Evolutionary conservation across 768 basidiomycete genomes (phyloP), one percentile per base, ranked within the genome.

Genomic region (Lactarius akahatsu): DNA sequence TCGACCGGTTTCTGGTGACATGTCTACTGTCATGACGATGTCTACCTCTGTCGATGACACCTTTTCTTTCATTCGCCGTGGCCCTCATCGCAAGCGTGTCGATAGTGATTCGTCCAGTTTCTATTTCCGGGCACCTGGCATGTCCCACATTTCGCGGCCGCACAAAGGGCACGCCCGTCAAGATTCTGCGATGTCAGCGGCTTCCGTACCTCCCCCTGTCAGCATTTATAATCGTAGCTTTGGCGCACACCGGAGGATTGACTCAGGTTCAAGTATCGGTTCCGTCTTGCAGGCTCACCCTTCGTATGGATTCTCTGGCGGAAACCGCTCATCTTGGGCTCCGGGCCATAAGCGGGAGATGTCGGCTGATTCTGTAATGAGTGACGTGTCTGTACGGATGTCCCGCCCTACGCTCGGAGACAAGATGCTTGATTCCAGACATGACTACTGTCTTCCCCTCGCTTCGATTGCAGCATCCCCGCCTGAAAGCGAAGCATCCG

Each of bases 91-190:
- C 38, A 78, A 74, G 52, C 83, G 90, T 11, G 85, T 90, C 15
- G 90, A 89, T 34, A 91, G 89, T 62, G 90, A 92, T 70, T 83
- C 86, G 0, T 91, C 90, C 0, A 91, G 87, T 73, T 91, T 91
- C 77, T 91, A 89, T 71, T 89, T 89, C 83, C 81, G 78, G 36
- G 77, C 84, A 0, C 78, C 81, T 2, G 65, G 69, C 9, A 59
- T 71, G 1, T 70, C 77, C 0, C 66, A 72, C 7, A 47, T 69
- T 38, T 11, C 54, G 7, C 75, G 76, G 66, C 78, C 80, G 0
- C 77, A 78, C 66, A 76, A 73, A 47, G 81, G 81, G 1, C 86
- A 89, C 69, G 80, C 83, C 36, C 83, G 83, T 23, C 83, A 83
- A n/a, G 87, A 88, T 32, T 90, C 78, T 11, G 66, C 69, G 13